Percentiles rank a stretch among this genome's conserved stretches.
Evolutionary conservation across 768 basidiomycete genomes (phyloP).

Genomic region (Pseudohyphozyma bogoriensis): DNA sequence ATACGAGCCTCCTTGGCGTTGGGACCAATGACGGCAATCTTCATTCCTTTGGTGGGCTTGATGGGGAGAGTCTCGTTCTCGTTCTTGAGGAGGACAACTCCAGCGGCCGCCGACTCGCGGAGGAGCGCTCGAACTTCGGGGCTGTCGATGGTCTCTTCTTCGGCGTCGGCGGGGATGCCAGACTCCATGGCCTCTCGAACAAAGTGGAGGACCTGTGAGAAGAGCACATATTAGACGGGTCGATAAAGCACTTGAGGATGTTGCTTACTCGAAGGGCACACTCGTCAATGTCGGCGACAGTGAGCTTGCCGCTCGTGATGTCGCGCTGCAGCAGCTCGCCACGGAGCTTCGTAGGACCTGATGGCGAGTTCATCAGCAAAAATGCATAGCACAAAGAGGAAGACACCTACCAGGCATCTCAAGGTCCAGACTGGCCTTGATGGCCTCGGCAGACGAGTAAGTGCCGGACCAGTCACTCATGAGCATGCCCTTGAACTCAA

Average conservation of each 20-base stretch:
- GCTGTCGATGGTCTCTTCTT: constrained; percentile 42
- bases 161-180: constrained; percentile 49
- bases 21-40: constrained; percentile 33
- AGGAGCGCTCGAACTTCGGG: constrained; percentile 43
- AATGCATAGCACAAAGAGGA: not conserved
- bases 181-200: constrained; percentile 47
- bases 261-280: constrained; percentile 43
- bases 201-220: no score
- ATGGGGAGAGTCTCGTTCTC: constrained; percentile 37
- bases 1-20: constrained; percentile 39
- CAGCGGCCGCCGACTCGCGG: constrained; percentile 39
- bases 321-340: constrained; percentile 22
- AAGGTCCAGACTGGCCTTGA: constrained; percentile 37
- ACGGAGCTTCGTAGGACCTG: constrained; percentile 40
- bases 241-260: constrained; percentile 34
- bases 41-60: constrained; percentile 26
- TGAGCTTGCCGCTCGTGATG: constrained; percentile 35
- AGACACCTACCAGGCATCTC: constrained; percentile 30
- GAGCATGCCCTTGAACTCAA: constrained; percentile 36
- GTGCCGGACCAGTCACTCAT: constrained; percentile 34
- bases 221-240: no score
- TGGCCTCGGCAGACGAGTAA: constrained; percentile 33
- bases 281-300: constrained; percentile 43
- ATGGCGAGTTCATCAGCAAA: not conserved
- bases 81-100: constrained; percentile 48